These are phyloP conservation scores for Ambrosia artemisiifolia DNA, from an alignment of 129 eudicot genomes.

Conservation along the genomic window DNA sequence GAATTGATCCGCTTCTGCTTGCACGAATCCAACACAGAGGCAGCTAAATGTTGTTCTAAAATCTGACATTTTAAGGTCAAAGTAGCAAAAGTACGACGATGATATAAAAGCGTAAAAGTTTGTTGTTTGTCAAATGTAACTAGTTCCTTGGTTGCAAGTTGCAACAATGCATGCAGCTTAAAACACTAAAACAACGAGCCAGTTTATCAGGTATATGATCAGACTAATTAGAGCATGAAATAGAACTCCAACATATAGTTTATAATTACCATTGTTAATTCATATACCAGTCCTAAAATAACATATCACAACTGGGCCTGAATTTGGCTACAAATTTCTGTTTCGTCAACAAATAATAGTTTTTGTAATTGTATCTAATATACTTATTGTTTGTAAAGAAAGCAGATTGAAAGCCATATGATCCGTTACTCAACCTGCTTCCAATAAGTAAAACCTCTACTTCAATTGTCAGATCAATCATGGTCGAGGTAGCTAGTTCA, in stretches of 20 bases:
- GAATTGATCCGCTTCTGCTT: background rate
- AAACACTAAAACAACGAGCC: background rate
- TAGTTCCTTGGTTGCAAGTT: background rate
- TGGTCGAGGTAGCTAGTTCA: background rate
- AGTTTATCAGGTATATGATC: background rate
- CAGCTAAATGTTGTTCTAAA: background rate
- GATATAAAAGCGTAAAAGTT: background rate
- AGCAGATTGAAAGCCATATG: background rate
- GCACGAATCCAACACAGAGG: too few relatives aligned
- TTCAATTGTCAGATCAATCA: background rate
- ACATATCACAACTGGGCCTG: background rate
- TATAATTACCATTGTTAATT: too few relatives aligned
- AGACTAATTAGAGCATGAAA: background rate
- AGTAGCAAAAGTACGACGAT: background rate
- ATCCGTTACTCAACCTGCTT: background rate
- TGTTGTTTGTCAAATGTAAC: background rate
- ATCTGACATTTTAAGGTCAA: background rate
- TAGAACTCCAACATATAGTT: too few relatives aligned
- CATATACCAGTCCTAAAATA: background rate
- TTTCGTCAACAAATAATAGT: background rate
- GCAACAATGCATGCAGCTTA: background rate
- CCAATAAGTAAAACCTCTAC: too few relatives aligned
- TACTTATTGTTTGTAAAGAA: background rate
- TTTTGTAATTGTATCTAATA: background rate
- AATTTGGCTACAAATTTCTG: background rate